Evolutionary conservation across 2,329 filamentous ascomycete genomes (phyloP).

Genomic region (Microcyclosporella mali): DNA sequence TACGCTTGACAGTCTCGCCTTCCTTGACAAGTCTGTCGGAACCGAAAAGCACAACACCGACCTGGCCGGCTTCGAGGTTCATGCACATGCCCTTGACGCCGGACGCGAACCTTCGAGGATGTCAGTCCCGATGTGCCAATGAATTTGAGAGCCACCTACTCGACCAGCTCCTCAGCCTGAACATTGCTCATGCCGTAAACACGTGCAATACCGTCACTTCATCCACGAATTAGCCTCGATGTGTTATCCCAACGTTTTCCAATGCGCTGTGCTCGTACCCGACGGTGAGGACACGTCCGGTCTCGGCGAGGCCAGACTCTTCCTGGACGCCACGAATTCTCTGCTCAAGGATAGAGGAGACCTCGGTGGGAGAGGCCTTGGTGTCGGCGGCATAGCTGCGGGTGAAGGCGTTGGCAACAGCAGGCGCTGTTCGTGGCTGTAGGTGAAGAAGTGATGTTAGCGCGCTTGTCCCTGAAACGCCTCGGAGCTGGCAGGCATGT

Average conservation of each 20-base stretch:
- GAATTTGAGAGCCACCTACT: conserved; percentile 59
- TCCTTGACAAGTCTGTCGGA: conserved; percentile 99
- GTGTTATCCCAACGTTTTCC: background rate
- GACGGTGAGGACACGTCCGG: conserved; percentile 95
- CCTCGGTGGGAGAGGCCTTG: conserved; percentile 94
- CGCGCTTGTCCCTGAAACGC: conserved; percentile 33
- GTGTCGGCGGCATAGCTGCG: conserved; percentile 88
- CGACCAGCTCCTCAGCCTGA: conserved; percentile 99
- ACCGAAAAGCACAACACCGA: conserved; percentile 99
- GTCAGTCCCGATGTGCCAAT: conserved; percentile 9
- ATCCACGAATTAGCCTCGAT: conserved; percentile 21
- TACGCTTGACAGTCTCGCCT: conserved; percentile 99
- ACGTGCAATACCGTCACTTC: conserved; percentile 99
- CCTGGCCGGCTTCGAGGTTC: conserved; percentile 99
- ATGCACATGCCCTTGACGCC: conserved; percentile 99
- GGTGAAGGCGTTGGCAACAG: conserved; percentile 61
- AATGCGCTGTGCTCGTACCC: conserved; percentile 63
- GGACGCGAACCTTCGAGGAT: conserved; percentile 74
- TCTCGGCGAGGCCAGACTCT: conserved; percentile 94
- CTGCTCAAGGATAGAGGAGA: conserved; percentile 99
- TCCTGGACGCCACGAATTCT: conserved; percentile 97
- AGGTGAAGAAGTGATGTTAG: conserved; percentile 45
- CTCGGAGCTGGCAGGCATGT: conserved; percentile 18
- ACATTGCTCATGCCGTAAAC: conserved; percentile 99
- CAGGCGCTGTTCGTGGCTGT: conserved; percentile 82